These are phyloP conservation scores for Pyrenochaeta sp. DNA, from an alignment of 2,329 filamentous ascomycete genomes.

Conservation along the genomic window DNA sequence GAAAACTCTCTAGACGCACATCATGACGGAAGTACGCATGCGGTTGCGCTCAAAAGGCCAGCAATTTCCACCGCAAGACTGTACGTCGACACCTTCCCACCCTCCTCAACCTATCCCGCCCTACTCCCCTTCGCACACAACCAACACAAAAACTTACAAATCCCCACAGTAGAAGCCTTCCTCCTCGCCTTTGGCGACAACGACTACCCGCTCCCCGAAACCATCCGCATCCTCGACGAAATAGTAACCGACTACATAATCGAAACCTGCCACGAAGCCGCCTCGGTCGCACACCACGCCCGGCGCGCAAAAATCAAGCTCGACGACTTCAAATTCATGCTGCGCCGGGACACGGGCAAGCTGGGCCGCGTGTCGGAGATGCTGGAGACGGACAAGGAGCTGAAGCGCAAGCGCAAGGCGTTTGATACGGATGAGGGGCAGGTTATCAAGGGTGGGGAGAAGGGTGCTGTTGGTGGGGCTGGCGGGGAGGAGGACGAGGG, in stretches of 20 bases:
- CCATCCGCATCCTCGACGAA: conserved; percentile 87
- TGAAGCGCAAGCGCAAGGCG: conserved; percentile 82
- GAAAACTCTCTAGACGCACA: conserved; percentile 12
- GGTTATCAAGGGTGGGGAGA: conserved; percentile 54
- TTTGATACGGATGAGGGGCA: conserved; percentile 73
- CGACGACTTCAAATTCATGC: conserved; percentile 95
- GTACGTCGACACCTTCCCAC: conserved; percentile 32
- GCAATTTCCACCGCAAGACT: conserved; percentile 54
- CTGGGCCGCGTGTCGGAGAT: conserved; percentile 90
- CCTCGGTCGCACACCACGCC: conserved; percentile 82
- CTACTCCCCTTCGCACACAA: conserved; percentile 13
- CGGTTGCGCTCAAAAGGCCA: conserved; percentile 56
- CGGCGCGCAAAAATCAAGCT: conserved; percentile 97
- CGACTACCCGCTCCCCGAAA: conserved; percentile 78
- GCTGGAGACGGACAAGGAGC: conserved; percentile 83
- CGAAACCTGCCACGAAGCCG: conserved; percentile 89
- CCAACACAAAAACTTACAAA: conserved; percentile 11
- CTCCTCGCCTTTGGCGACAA: conserved; percentile 84
- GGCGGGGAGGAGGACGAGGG: conserved; percentile 7
- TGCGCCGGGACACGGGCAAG: conserved; percentile 83
- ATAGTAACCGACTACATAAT: conserved; percentile 94
- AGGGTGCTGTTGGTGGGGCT: conserved; percentile 24
- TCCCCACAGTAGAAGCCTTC: conserved; percentile 69
- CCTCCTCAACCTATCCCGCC: conserved; percentile 2
- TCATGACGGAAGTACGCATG: conserved; percentile 59